Evolutionary conservation across 2,329 filamentous ascomycete genomes (phyloP).

Genomic region (Biscogniauxia mediterranea): DNA sequence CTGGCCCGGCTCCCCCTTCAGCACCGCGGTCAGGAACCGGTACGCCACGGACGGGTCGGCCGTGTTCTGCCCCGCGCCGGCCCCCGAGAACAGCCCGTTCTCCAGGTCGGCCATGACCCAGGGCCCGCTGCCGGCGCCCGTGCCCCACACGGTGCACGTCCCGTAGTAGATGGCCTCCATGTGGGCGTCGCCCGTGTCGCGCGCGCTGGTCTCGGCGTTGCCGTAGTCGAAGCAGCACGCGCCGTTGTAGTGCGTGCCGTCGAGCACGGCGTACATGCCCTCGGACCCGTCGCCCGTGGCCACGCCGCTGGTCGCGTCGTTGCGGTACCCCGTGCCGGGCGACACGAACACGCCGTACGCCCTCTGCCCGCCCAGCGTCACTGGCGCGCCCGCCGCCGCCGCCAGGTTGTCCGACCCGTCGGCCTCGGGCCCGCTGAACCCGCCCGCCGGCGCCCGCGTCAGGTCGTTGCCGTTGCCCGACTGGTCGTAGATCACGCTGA

Average conservation of each 20-base stretch:
- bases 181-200: slow-evolving; percentile 59
- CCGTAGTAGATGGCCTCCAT: slow-evolving; percentile 71
- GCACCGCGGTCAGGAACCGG: slow-evolving; percentile 55
- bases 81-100: slow-evolving; percentile 63
- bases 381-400: slow-evolving; percentile 58
- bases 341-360: slow-evolving; percentile 63
- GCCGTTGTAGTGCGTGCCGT: slow-evolving; percentile 58
- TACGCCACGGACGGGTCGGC: slow-evolving; percentile 50
- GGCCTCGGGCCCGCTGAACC: slow-evolving; percentile 52
- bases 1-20: slow-evolving; percentile 55
- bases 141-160: slow-evolving; percentile 51
- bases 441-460: slow-evolving; percentile 59
- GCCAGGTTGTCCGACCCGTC: slow-evolving; percentile 61
- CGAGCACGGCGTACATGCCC: slow-evolving; percentile 60
- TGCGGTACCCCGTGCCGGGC: slow-evolving; percentile 63
- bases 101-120: slow-evolving; percentile 71
- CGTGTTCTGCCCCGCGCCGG: slow-evolving; percentile 43
- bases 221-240: slow-evolving; percentile 59
- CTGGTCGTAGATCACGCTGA: slow-evolving; percentile 65
- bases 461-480: slow-evolving; percentile 62
- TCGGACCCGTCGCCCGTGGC: slow-evolving; percentile 55
- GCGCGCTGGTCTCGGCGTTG: slow-evolving; percentile 52
- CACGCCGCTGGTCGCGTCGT: slow-evolving; percentile 50
- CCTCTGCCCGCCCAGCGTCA: slow-evolving; percentile 58
- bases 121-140: slow-evolving; percentile 56